Percentiles rank a stretch among this genome's conserved stretches.
These are phyloP conservation scores for Pseudocercospora pini-densiflorae DNA, from an alignment of 2,329 filamentous ascomycete species.

Conservation along the genomic window DNA sequence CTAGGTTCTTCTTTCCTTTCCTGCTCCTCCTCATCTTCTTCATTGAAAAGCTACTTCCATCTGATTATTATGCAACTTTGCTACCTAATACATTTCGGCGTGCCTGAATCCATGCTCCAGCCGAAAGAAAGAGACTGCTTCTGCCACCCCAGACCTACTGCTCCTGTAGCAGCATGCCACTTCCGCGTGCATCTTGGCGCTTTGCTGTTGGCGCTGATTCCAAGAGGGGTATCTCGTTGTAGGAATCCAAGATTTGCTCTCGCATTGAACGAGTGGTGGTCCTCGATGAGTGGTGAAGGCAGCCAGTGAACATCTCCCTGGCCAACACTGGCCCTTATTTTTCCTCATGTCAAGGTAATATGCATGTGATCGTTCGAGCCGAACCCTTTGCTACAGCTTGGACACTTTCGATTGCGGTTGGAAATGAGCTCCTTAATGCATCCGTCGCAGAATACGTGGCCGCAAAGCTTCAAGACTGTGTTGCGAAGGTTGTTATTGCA, in stretches of 20 bases:
- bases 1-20: no score
- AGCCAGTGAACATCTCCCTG: neutral
- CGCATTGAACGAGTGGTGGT: neutral
- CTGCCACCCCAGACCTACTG: constrained; percentile 5
- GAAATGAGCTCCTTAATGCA: constrained; percentile 89
- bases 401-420: constrained; percentile 92
- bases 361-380: constrained; percentile 87
- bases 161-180: neutral
- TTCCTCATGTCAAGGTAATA: constrained; percentile 41
- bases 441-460: constrained; percentile 88
- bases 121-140: constrained; percentile 7
- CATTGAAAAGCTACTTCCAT: neutral
- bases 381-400: constrained; percentile 90
- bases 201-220: neutral
- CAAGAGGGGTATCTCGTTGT: neutral
- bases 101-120: neutral
- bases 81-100: constrained; percentile 4
- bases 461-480: constrained; percentile 89
- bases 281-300: neutral
- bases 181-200: neutral
- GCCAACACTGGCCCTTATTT: neutral
- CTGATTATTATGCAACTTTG: constrained; percentile 4
- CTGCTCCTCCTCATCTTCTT: neutral
- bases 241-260: neutral
- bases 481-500: constrained; percentile 95